These are phyloP conservation scores for Phytopythium ostracodes DNA, from an alignment of 352 stramenopile species.

Conservation along the genomic window DNA sequence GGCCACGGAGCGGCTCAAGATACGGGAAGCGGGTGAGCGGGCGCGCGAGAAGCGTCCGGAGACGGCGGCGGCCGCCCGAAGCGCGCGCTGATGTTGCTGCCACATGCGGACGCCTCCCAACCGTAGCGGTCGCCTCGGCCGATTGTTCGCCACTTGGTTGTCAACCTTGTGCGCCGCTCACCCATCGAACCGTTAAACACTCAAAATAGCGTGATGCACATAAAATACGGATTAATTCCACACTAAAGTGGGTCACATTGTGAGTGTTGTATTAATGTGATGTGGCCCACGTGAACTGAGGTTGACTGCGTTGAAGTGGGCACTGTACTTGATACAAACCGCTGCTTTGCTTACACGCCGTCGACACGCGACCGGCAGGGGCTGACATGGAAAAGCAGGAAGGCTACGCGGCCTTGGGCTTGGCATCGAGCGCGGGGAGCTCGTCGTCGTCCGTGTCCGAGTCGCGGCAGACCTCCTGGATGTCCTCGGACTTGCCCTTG, in stretches of 20 bases:
- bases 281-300: neutral
- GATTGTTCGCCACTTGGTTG: neutral
- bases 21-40: neutral
- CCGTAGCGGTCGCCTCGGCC: neutral
- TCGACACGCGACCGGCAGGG: neutral
- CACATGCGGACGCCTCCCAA: neutral
- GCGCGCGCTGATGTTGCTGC: neutral
- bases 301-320: neutral
- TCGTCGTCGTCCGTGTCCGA: constrained; percentile 9
- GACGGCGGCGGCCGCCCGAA: neutral
- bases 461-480: constrained; percentile 32
- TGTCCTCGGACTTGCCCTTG: constrained; percentile 35
- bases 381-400: too few species aligned
- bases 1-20: neutral
- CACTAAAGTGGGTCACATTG: neutral
- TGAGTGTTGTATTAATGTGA: neutral
- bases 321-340: too few species aligned
- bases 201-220: neutral
- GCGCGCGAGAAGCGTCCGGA: neutral
- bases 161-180: neutral
- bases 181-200: constrained; percentile 1
- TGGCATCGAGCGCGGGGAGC: constrained; percentile 7
- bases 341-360: too few species aligned
- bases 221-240: neutral
- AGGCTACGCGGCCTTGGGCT: constrained; percentile 7